Evolutionary conservation across 345 rosid genomes (phyloP).

Genomic region (Salix brachista): DNA sequence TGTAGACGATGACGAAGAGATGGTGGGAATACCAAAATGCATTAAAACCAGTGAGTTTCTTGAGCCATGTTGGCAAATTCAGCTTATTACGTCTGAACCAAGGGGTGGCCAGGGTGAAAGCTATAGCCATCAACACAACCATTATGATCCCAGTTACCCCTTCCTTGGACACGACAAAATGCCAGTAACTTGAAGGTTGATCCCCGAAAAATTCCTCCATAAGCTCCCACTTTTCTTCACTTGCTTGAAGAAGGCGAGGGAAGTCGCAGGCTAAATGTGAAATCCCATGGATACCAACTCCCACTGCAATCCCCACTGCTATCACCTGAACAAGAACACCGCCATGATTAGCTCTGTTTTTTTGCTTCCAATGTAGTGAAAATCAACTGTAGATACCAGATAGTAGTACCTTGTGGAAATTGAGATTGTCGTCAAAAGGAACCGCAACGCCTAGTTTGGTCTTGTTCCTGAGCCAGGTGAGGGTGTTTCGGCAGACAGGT

Average conservation of each 20-base stretch:
- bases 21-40: constrained; percentile 92
- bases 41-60: constrained; percentile 75
- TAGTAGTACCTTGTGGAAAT: constrained; percentile 67
- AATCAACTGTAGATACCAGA: background rate
- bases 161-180: constrained; percentile 55
- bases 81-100: constrained; percentile 63
- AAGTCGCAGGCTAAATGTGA: constrained; percentile 66
- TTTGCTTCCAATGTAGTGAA: background rate
- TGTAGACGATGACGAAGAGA: constrained; percentile 63
- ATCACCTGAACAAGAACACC: constrained; percentile 40
- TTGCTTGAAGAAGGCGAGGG: constrained; percentile 55
- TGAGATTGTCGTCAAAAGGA: constrained; percentile 83
- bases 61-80: constrained; percentile 52
- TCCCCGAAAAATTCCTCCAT: constrained; percentile 52
- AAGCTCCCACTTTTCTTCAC: constrained; percentile 46
- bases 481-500: constrained; percentile 73
- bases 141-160: constrained; percentile 65
- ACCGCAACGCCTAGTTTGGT: constrained; percentile 57
- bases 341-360: background rate
- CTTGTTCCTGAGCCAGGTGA: constrained; percentile 78
- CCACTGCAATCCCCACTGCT: constrained; percentile 54
- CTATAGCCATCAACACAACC: constrained; percentile 66
- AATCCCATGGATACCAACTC: constrained; percentile 57
- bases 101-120: constrained; percentile 70
- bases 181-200: constrained; percentile 64